phyloP scores from a whole-genome alignment of 1,284 basidiomycete species.

The Cryptococcus sp. region DNA sequence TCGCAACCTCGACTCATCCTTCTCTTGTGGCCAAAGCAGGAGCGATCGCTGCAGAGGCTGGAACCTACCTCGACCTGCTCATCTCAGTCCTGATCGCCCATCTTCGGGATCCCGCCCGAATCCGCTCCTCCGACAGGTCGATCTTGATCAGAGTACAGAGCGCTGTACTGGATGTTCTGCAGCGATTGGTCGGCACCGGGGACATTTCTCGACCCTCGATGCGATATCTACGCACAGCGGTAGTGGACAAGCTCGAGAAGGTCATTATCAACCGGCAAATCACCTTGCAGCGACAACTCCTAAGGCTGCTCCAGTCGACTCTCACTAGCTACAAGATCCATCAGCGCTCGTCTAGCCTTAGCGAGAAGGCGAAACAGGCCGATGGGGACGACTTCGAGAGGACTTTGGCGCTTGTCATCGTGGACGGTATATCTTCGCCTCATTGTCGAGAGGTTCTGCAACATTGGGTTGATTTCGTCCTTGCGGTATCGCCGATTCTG shows the following conservation, averaged over 20 bases:
- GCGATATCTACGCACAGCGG: conserved; percentile 60
- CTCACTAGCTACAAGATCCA: neutral
- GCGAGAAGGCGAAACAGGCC: neutral
- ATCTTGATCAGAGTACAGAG: conserved; percentile 57
- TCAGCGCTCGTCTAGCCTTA: neutral
- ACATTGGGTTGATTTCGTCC: conserved; percentile 93
- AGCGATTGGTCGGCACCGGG: conserved; percentile 61
- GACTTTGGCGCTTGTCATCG: conserved; percentile 68
- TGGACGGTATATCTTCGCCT: conserved; percentile 67
- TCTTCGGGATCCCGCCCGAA: neutral
- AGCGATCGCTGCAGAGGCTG: conserved; percentile 15
- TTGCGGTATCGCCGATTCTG: conserved; percentile 77
- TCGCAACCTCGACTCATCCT: conserved; percentile 18
- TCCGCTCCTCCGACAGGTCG: neutral
- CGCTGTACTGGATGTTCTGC: conserved; percentile 70
- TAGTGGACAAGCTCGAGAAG: conserved; percentile 70
- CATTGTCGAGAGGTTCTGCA: conserved; percentile 75
- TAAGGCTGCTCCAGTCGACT: conserved; percentile 81
- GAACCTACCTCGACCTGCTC: conserved; percentile 64
- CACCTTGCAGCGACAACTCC: conserved; percentile 84
- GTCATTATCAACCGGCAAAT: conserved; percentile 64
- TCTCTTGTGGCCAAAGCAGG: conserved; percentile 56
- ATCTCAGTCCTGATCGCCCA: conserved; percentile 59
- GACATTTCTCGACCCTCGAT: conserved; percentile 61
- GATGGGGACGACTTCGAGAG: conserved; percentile 3